phyloP scores from a whole-genome alignment of 495 filamentous ascomycete species.

The Aspergillus sclerotiicarbonarius region DNA sequence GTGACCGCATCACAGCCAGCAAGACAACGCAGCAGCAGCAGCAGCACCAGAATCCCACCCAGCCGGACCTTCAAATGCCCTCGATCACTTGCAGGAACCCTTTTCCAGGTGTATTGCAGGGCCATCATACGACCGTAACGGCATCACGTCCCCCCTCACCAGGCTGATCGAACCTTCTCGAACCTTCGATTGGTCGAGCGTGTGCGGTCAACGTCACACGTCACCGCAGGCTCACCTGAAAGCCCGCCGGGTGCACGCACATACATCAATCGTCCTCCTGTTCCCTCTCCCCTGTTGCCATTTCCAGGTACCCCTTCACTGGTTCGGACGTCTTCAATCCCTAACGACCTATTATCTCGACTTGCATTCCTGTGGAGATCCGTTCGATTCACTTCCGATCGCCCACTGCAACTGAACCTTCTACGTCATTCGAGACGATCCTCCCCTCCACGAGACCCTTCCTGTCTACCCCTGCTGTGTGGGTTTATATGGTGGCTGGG shows the following conservation, averaged over 20 bases:
- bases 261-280: not conserved
- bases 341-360: not conserved
- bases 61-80: not conserved
- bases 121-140: not conserved
- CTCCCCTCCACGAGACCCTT: constrained; percentile 9
- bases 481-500: constrained; percentile 6
- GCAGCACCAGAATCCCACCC: too few species aligned
- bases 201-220: constrained; percentile 32
- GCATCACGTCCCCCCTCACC: not conserved
- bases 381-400: too few species aligned
- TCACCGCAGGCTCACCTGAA: constrained; percentile 25
- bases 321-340: not conserved
- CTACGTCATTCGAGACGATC: constrained; percentile 42
- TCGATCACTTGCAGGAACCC: not conserved
- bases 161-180: constrained; percentile 32
- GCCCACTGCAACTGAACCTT: too few species aligned
- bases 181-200: constrained; percentile 32
- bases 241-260: constrained; percentile 5
- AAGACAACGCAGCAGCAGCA: too few species aligned
- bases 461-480: not conserved
- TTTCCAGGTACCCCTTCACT: not conserved
- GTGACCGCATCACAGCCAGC: too few species aligned
- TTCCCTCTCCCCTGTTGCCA: not conserved
- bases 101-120: not conserved
- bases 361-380: too few species aligned